These are phyloP conservation scores for Boehmeria nivea DNA, from an alignment of 306 rosid species.

Conservation along the genomic window DNA sequence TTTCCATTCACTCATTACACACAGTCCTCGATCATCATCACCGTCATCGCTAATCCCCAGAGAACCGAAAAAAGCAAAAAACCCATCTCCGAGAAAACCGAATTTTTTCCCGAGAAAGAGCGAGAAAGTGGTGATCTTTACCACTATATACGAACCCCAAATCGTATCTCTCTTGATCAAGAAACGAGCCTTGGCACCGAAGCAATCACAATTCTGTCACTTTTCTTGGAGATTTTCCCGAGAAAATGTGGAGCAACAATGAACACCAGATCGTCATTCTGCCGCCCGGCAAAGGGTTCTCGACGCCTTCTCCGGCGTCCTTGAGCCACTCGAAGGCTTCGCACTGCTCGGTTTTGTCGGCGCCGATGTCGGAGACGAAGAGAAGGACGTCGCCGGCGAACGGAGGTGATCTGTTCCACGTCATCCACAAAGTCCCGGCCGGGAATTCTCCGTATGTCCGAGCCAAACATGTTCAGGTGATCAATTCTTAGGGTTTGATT, in stretches of 20 bases:
- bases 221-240: conserved; percentile 17
- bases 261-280: conserved; percentile 21
- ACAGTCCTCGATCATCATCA: conserved; percentile 9
- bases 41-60: conserved; percentile 15
- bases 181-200: conserved; percentile 7
- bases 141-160: conserved; percentile 2
- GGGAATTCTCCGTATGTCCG: conserved; percentile 92
- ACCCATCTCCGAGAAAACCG: conserved; percentile 1
- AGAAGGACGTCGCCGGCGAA: conserved; percentile 32
- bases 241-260: conserved; percentile 39
- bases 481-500: neutral
- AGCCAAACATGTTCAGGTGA: conserved; percentile 90
- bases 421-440: conserved; percentile 73
- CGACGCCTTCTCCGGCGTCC: conserved; percentile 50
- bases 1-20: conserved; percentile 23
- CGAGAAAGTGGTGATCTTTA: conserved; percentile 7
- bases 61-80: neutral
- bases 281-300: conserved; percentile 37
- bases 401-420: conserved; percentile 52
- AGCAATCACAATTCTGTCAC: neutral
- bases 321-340: conserved; percentile 22
- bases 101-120: neutral
- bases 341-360: conserved; percentile 17
- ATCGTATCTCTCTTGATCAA: neutral
- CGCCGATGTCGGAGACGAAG: conserved; percentile 55